Evolutionary conservation across 768 basidiomycete genomes (phyloP), one percentile per base, ranked within the genome.

Genomic region (Stropharia rugosoannulata): DNA sequence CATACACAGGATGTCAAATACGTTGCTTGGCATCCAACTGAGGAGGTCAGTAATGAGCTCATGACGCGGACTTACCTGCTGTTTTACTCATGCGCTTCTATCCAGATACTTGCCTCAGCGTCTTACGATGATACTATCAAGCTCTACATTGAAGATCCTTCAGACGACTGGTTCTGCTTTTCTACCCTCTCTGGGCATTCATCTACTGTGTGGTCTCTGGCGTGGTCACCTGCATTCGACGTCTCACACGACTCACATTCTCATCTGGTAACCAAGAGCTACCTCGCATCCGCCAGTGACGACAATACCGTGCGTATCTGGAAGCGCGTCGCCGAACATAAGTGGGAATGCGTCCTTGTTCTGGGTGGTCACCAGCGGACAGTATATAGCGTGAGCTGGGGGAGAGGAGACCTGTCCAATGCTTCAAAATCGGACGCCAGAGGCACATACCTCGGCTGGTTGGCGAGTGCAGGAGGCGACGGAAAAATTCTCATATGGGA

Each of bases 81-180:
- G 61, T 58, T 49, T 59, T 61, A 63, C 22, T 22, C 22, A 59
- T 47, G 57, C 46, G 51, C 29, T 29, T 27, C 41, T 45, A 57
- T 32, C 65, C 71, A 96, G 91, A 93, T 98, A 59, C 86, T 99
- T 52, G 96, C 96, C 25, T 98, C 96, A 2, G 92, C 86, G 3
- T 98, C 96, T 0, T 99, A 98, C 73, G 97, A 99, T 66, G 95
- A 98, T 62, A 93, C 90, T 2, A 89, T 99, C 68, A 93, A 92
- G 58, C 83, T 99, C 27, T 95, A 95, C 71, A 73, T 90, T 51
- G 95, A 98, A 64, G 95, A 98, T 67, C 93, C 93, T 0, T 84
- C 84, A 25, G 93, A 96, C 58, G 97, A 99, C 68, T 98, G 97
- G 94, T 91, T 82, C 63, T 89, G 87, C 64, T 89, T 94, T 59